Conservation (phyloP, 805 yeast species). For the Metschnikowia reukaufii region DNA sequence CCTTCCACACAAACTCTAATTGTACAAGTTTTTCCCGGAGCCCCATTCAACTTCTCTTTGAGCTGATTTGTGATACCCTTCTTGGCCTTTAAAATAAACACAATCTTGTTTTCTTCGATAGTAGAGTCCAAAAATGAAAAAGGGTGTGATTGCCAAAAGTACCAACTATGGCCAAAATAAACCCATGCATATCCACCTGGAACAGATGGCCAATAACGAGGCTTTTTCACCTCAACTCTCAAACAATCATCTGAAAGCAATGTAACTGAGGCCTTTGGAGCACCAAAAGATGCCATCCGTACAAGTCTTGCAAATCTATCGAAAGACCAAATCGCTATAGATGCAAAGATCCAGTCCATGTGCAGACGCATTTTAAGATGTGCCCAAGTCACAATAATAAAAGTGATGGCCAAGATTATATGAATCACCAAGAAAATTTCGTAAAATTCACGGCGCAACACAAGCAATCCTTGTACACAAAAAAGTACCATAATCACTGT, state of each 20-base stretch:
- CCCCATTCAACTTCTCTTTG: conserved; percentile 25
- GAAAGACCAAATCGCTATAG: conserved; percentile 32
- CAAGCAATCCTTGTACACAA: conserved; percentile 20
- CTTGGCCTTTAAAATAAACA: conserved; percentile 37
- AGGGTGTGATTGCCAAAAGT: conserved; percentile 47
- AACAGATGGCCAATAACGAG: conserved; percentile 34
- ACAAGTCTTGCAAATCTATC: conserved; percentile 33
- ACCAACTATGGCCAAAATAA: conserved; percentile 32
- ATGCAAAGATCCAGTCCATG: conserved; percentile 16
- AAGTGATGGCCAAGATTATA: conserved; percentile 18
- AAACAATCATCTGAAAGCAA: conserved; percentile 39
- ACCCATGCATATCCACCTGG: conserved; percentile 46
- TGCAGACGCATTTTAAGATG: conserved; percentile 13
- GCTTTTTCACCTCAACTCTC: conserved; percentile 36
- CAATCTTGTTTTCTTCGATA: conserved; percentile 22
- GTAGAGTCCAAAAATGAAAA: conserved; percentile 33
- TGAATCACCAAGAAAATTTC: conserved; percentile 20
- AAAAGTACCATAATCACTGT: conserved; percentile 14
- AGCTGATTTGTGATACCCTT: conserved; percentile 39
- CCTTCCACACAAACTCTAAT: conserved; percentile 55
- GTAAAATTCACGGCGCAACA: conserved; percentile 17
- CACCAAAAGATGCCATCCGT: conserved; percentile 34
- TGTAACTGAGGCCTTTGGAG: conserved; percentile 31
- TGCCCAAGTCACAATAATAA: conserved; percentile 18
- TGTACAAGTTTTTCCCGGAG: conserved; percentile 29